Conservation (phyloP, 768 basidiomycete species). For the Suillus subluteus region DNA sequence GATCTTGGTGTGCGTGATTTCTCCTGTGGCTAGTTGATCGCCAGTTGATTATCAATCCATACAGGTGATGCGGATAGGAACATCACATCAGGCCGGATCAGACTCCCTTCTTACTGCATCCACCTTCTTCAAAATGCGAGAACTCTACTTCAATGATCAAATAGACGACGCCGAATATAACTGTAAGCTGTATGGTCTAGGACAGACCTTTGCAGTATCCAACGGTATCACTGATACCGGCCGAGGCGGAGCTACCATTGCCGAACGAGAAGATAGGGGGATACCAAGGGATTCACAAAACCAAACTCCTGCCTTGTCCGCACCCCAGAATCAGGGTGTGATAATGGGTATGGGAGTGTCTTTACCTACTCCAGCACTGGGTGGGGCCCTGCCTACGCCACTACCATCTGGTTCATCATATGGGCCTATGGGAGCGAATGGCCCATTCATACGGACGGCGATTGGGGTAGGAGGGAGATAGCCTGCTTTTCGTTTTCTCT, state of each 20-base stretch:
- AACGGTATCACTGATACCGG: slow-evolving; percentile 70
- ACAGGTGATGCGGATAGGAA: slow-evolving; percentile 86
- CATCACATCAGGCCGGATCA: slow-evolving; percentile 96
- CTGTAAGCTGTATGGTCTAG: slow-evolving; percentile 83
- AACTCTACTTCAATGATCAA: slow-evolving; percentile 88
- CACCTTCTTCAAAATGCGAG: slow-evolving; percentile 96
- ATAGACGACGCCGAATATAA: slow-evolving; percentile 84
- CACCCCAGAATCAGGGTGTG: slow-evolving; percentile 43
- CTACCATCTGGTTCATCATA: slow-evolving; percentile 55
- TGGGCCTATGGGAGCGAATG: slow-evolving; percentile 59
- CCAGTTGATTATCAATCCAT: slow-evolving; percentile 3
- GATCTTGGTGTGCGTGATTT: slow-evolving; percentile 80
- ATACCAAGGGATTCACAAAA: slow-evolving; percentile 54
- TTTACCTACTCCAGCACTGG: slow-evolving; percentile 44
- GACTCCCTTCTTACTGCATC: slow-evolving; percentile 92
- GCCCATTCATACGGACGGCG: slow-evolving; percentile 67
- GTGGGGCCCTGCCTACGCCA: slow-evolving; percentile 45
- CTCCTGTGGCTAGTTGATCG: neutral
- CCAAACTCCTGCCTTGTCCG: slow-evolving; percentile 52
- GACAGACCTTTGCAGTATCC: slow-evolving; percentile 70
- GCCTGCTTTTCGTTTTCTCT: slow-evolving; percentile 30
- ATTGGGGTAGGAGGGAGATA: slow-evolving; percentile 57
- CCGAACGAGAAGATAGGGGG: slow-evolving; percentile 74
- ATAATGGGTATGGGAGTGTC: slow-evolving; percentile 51
- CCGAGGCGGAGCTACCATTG: slow-evolving; percentile 78